These are phyloP conservation scores for Kokia cookei DNA, from an alignment of 441 rosid species.

Conservation along the genomic window DNA sequence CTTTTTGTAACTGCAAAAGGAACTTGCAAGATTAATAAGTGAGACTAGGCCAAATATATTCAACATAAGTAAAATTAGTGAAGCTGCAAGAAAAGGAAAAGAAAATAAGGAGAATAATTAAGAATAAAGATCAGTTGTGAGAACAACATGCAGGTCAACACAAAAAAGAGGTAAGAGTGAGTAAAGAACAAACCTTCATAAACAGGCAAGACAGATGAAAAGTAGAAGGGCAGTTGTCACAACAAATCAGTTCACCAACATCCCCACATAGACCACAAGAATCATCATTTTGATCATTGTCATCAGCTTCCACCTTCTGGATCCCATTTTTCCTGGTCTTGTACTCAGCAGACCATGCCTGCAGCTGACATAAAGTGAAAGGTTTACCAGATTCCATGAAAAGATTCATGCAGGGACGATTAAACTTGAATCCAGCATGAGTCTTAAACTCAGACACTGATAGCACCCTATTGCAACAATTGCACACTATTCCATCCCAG, in stretches of 20 bases:
- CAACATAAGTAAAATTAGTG: background rate
- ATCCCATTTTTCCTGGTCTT: conserved; percentile 53
- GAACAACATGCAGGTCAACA: background rate
- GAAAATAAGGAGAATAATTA: conserved; percentile 11
- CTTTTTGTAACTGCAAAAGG: background rate
- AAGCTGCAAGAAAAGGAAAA: background rate
- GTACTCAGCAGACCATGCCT: conserved; percentile 93
- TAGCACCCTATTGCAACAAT: conserved; percentile 58
- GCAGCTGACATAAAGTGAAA: conserved; percentile 67
- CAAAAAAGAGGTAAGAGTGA: background rate
- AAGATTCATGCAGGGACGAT: conserved; percentile 76
- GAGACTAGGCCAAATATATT: background rate
- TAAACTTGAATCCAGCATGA: conserved; percentile 75
- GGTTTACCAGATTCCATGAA: conserved; percentile 85
- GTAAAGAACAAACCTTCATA: conserved; percentile 56
- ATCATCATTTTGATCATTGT: conserved; percentile 87
- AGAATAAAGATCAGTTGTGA: background rate
- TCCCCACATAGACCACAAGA: conserved; percentile 94
- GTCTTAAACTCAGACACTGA: conserved; percentile 74
- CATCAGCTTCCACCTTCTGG: conserved; percentile 42
- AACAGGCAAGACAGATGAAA: conserved; percentile 83
- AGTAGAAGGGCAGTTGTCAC: conserved; percentile 93
- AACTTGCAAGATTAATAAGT: background rate
- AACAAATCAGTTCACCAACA: conserved; percentile 90
- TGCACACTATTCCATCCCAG: conserved; percentile 73